These are phyloP conservation scores for Trametes meyenii DNA, from an alignment of 768 basidiomycete species.

Conservation along the genomic window DNA sequence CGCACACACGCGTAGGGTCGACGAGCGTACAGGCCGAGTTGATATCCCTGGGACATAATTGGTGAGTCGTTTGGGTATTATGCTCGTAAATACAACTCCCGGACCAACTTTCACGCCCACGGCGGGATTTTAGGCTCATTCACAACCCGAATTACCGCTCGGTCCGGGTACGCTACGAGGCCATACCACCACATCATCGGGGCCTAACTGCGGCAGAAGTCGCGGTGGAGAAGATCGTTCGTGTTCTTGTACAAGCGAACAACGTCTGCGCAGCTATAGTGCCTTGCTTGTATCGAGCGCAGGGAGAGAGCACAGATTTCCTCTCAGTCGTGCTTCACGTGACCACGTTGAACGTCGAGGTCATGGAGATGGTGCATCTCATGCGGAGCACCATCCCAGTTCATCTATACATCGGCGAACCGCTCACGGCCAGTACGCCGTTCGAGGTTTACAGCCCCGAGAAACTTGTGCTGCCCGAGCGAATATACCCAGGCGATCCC, in stretches of 20 bases:
- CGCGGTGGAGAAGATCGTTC: conserved; percentile 8
- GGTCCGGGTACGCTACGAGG: conserved; percentile 19
- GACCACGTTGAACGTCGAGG: conserved; percentile 15
- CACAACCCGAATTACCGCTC: conserved; percentile 21
- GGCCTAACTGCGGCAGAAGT: conserved; percentile 8
- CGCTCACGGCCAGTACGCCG: conserved; percentile 19
- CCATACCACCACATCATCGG: conserved; percentile 15
- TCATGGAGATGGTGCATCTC: conserved; percentile 20
- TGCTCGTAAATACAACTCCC: too few relatives aligned
- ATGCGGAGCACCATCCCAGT: conserved; percentile 17
- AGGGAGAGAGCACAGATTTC: not conserved
- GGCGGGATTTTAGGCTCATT: conserved; percentile 9
- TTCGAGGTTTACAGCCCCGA: conserved; percentile 23
- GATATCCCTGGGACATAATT: not conserved
- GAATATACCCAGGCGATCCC: conserved; percentile 17
- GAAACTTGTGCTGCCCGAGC: conserved; percentile 9
- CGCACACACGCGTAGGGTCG: not conserved
- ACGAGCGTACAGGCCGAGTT: not conserved
- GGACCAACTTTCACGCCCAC: too few relatives aligned
- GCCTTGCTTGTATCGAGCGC: conserved; percentile 11
- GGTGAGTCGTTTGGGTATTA: not conserved
- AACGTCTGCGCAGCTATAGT: conserved; percentile 15
- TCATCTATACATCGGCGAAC: conserved; percentile 25
- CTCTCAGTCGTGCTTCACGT: conserved; percentile 15
- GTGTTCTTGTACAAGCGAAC: conserved; percentile 4